Base-by-base conservation (phyloP, 2,329 filamentous ascomycete genomes). In the Claviceps sp. region DNA sequence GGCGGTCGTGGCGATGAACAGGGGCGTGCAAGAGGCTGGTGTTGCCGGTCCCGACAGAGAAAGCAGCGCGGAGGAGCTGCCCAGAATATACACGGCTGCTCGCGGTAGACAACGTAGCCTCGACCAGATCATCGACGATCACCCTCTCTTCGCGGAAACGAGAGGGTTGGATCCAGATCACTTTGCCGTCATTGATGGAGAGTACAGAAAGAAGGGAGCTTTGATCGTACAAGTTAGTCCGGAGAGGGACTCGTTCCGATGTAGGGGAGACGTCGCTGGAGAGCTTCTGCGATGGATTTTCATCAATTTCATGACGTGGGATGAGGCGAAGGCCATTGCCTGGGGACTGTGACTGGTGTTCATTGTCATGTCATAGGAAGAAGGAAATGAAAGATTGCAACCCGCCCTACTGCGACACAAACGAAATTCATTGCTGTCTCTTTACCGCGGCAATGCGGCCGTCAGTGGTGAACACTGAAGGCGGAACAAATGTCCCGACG, bases 301-400 rank as follows among this genome's bases (percentile, higher is more conserved):
- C 24, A 43, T 54, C 14, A 50, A 49, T 37, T 52, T 54, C 13
- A 54, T 52, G 46, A 54, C 52, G 4, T 54, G 50, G 52, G 26
- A 46, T 37, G 46, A 54, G 24, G 50, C 52, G n/a, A 51, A 50
- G 37, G 38, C 24, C 8, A 44, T 50, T 24, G 48, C 48, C 11
- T 37, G 43, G 7, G 38, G 39, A 11, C 48, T 44, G 42, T 47
- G 34, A 16, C n/a, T 46, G 37, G 14, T 10, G n/a, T 10, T 14
- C n/a, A 22, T 24, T 13, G 3, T 26, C 7, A 30, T 30, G n/a
- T 1, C 46, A 5, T 17, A 13, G 19, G n/a, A 42, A 5, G n/a
- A 42, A 42, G n/a, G 40, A 7, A 4, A 2, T 19, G 40, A 42
- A 42, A 17, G 10, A 19, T 10, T 42, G 40, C 10, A 42, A 17